phyloP scores from a whole-genome alignment of 2,329 filamentous ascomycete species.

The Hysterium pulicare region DNA sequence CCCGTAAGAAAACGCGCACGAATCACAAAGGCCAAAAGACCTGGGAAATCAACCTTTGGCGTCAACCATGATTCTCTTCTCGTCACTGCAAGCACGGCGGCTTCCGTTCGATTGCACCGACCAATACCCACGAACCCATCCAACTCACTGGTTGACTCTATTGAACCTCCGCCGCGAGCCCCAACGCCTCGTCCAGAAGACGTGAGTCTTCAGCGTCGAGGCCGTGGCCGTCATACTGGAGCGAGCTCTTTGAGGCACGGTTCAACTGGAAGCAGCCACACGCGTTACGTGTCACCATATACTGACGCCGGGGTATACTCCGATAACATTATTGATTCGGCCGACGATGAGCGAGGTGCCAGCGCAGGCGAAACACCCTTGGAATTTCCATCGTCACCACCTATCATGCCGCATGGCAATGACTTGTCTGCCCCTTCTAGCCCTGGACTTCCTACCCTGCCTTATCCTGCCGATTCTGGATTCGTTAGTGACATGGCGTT shows the following conservation, averaged over 20 bases:
- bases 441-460: slow-evolving; percentile 62
- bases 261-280: slow-evolving; percentile 48
- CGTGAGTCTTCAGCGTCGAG: slow-evolving; percentile 31
- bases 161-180: slow-evolving; percentile 71
- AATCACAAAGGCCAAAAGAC: slow-evolving; percentile 68
- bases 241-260: slow-evolving; percentile 58
- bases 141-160: slow-evolving; percentile 50
- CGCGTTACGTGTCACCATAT: slow-evolving; percentile 33
- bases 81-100: slow-evolving; percentile 86
- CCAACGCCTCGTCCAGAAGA: slow-evolving; percentile 69
- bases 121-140: slow-evolving; percentile 59
- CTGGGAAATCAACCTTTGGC: slow-evolving; percentile 69
- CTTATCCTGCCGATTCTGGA: slow-evolving; percentile 63
- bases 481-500: slow-evolving; percentile 79
- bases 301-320: slow-evolving; percentile 30
- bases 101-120: slow-evolving; percentile 79
- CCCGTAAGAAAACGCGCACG: slow-evolving; percentile 75
- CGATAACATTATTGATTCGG: slow-evolving; percentile 43
- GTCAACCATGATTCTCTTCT: slow-evolving; percentile 74
- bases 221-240: slow-evolving; percentile 27
- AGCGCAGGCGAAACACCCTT: slow-evolving; percentile 64
- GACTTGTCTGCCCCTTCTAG: slow-evolving; percentile 70
- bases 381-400: slow-evolving; percentile 87
- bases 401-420: slow-evolving; percentile 60
- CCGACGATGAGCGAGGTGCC: slow-evolving; percentile 49